Base-by-base conservation (phyloP, 345 rosid genomes). In the Schrenkiella parvula region DNA sequence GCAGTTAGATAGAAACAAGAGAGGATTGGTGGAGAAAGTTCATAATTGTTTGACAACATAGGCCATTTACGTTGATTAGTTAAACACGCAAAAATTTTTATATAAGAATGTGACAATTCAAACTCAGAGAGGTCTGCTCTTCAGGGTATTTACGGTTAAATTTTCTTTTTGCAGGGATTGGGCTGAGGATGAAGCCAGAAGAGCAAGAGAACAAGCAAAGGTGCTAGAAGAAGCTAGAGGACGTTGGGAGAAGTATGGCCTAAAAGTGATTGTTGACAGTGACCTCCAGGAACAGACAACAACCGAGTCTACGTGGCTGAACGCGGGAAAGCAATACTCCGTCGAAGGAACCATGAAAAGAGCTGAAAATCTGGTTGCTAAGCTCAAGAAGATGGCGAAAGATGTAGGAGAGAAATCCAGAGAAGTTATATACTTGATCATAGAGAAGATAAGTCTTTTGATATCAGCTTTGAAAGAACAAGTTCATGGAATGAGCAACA, bases 121-220 rank as follows among this genome's bases (percentile, higher is more conserved):
- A 58, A 46, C 29, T 10, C 8, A 14, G 39, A 48, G 10, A 51
- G n/a, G 39, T 62, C 23, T 29, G 25, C 13, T 71, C 13, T 38
- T 21, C 23, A 28, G 18, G n/a, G 51, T 19, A 42, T 22, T 72
- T 31, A 39, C 44, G 1, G 35, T 4, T 18, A 52, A 39, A 12
- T 3, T 64, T 47, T 65, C 15, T 28, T 26, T 54, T 65, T 78
- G 26, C 75, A 93, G 99, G 83, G 79, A 88, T 55, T 95, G 99
- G 99, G 99, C 99, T 5, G 89, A 89, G 80, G 93, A 91, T 43
- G 98, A 91, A 82, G 96, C 95, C 15, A 89, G 85, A 81, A 84
- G 89, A 83, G 96, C 91, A 32, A 85, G 80, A 57, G 93, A 84
- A 57, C 90, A 87, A 53, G 96, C 95, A 34, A 88, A 86, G 78